Percentiles rank a stretch among this genome's conserved stretches.
Evolutionary conservation across 1,139 yeast species (phyloP).

Genomic region (Taphrina pruni): DNA sequence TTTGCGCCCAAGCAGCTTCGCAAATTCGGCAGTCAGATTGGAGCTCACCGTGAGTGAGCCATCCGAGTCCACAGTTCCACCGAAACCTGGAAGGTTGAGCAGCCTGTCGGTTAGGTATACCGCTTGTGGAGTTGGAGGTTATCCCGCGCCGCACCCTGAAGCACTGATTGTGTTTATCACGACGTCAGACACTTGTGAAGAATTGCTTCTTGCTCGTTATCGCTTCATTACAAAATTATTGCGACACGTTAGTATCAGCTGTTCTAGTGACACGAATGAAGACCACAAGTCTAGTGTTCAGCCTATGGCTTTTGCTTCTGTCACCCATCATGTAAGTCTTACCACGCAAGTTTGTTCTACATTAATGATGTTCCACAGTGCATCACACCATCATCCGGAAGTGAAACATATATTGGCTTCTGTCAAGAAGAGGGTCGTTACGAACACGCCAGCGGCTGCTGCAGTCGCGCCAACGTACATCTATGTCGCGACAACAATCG

Average conservation of each 20-base stretch:
- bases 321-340: neutral
- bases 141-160: neutral
- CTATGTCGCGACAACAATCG: slow-evolving; percentile 20
- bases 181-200: no score
- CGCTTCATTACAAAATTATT: no score
- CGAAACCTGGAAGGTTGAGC: neutral
- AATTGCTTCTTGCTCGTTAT: no score
- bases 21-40: slow-evolving; percentile 16
- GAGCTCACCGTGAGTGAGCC: neutral
- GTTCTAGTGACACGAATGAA: neutral
- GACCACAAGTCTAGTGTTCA: neutral
- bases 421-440: slow-evolving; percentile 10
- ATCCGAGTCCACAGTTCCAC: neutral
- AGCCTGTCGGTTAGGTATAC: neutral
- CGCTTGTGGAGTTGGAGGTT: neutral
- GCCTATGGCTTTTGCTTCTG: neutral
- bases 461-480: slow-evolving; percentile 9
- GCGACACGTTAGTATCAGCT: no score
- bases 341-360: no score
- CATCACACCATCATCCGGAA: neutral
- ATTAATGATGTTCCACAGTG: neutral
- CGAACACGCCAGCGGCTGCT: slow-evolving; percentile 10
- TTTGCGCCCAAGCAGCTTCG: slow-evolving; percentile 5
- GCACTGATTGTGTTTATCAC: no score
- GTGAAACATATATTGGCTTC: slow-evolving; percentile 1